These are phyloP conservation scores for Glonium stellatum DNA, from an alignment of 495 filamentous ascomycete species.

Conservation along the genomic window DNA sequence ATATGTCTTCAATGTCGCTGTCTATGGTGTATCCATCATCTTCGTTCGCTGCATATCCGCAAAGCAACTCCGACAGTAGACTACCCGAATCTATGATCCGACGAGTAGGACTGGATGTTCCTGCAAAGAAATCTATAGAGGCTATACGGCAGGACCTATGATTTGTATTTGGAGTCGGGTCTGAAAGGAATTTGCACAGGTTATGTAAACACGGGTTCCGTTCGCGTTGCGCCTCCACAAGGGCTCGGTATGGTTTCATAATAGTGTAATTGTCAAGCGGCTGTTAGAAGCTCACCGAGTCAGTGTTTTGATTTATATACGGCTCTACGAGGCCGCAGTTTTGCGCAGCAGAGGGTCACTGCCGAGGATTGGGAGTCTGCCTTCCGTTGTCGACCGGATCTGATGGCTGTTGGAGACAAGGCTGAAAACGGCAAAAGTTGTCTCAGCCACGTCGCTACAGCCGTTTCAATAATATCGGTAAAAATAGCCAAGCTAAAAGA, in stretches of 20 bases:
- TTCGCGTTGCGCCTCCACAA: constrained; percentile 1
- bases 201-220: constrained; percentile 13
- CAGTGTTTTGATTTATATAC: too few species aligned
- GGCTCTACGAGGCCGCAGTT: too few species aligned
- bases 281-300: too few species aligned
- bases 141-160: constrained; percentile 1
- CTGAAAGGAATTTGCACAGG: constrained; percentile 13
- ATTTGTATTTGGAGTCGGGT: neutral
- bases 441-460: too few species aligned
- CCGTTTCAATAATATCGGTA: too few species aligned
- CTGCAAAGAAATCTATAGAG: constrained; percentile 9
- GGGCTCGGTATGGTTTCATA: neutral
- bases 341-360: too few species aligned
- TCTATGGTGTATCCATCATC: neutral
- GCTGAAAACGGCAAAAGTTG: too few species aligned
- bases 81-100: neutral
- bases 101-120: neutral
- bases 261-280: too few species aligned
- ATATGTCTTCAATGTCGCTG: neutral
- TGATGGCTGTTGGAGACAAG: too few species aligned
- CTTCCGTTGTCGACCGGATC: too few species aligned
- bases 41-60: neutral
- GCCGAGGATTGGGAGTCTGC: too few species aligned
- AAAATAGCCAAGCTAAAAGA: too few species aligned
- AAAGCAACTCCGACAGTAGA: neutral